phyloP scores from a whole-genome alignment of 805 yeast species.

The Hanseniaspora clermontiae region DNA sequence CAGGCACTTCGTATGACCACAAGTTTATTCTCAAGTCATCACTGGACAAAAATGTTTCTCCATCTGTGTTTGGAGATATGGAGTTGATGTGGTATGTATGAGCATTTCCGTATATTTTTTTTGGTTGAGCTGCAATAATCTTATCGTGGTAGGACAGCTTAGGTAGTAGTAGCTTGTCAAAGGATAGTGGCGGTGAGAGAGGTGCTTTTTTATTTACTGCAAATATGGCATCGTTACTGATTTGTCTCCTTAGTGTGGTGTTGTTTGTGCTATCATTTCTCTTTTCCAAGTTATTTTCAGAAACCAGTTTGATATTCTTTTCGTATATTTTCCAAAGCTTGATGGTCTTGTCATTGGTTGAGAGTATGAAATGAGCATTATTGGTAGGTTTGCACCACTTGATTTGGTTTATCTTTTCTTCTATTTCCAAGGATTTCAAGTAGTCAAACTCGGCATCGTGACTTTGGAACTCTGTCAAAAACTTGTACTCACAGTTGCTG shows the following conservation, averaged over 20 bases:
- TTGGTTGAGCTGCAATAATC: conserved; percentile 88
- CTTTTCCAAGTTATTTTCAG: conserved; percentile 66
- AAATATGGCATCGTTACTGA: conserved; percentile 13
- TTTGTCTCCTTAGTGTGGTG: conserved; percentile 14
- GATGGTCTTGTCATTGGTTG: conserved; percentile 96
- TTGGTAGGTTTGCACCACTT: conserved; percentile 87
- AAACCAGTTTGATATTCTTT: conserved; percentile 78
- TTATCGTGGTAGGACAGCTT: conserved; percentile 87
- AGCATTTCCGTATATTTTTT: conserved; percentile 82
- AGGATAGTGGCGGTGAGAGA: conserved; percentile 4
- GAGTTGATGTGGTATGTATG: conserved; percentile 98
- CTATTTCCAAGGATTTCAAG: conserved; percentile 87
- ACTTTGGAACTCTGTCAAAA: conserved; percentile 91
- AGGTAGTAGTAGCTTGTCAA: conserved; percentile 57
- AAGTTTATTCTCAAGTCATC: conserved; percentile 91
- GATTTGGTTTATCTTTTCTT: conserved; percentile 94
- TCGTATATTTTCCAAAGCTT: conserved; percentile 94
- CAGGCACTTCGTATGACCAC: conserved; percentile 90
- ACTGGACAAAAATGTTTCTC: conserved; percentile 82
- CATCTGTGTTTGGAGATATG: conserved; percentile 85
- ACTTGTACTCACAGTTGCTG: conserved; percentile 69
- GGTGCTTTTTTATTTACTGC: conserved; percentile 26
- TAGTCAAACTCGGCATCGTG: conserved; percentile 99
- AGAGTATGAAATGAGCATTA: conserved; percentile 76
- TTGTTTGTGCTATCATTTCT: conserved; percentile 24